Conservation (phyloP, 768 basidiomycete genomes). For the Vararia minispora region DNA sequence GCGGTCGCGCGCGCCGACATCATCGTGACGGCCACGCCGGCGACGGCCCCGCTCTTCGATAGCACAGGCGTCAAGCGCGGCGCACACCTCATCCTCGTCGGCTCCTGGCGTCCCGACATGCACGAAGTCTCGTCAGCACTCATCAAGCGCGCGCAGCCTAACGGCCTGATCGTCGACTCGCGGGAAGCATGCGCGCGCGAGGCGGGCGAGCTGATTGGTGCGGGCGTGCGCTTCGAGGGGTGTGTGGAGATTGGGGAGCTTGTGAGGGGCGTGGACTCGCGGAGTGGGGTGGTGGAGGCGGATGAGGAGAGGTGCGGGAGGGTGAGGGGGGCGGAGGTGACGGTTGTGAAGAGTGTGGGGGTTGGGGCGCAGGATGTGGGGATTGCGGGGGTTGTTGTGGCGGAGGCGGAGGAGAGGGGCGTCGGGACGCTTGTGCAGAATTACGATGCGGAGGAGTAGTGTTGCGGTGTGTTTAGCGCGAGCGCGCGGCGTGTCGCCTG, state of each 20-base stretch:
- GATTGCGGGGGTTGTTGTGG: constrained; percentile 59
- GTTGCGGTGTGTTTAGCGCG: too few relatives aligned
- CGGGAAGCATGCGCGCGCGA: constrained; percentile 57
- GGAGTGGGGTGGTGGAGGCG: constrained; percentile 8
- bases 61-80: constrained; percentile 49
- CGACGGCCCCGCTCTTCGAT: constrained; percentile 59
- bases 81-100: constrained; percentile 65
- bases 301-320: constrained; percentile 8
- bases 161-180: constrained; percentile 63
- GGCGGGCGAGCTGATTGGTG: constrained; percentile 72
- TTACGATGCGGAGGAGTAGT: constrained; percentile 5
- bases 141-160: constrained; percentile 44
- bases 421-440: constrained; percentile 35
- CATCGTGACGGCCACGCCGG: constrained; percentile 68
- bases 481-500: too few relatives aligned
- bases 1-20: constrained; percentile 40
- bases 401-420: constrained; percentile 41
- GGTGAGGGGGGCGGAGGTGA: constrained; percentile 28
- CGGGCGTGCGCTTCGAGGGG: constrained; percentile 26
- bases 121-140: constrained; percentile 56
- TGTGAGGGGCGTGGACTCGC: constrained; percentile 17
- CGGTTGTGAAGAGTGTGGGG: constrained; percentile 85
- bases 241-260: constrained; percentile 66
- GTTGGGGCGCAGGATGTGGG: constrained; percentile 82
- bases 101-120: constrained; percentile 78